These are phyloP conservation scores for Epichloe hybrida DNA, from an alignment of 2,329 filamentous ascomycete species.

Conservation along the genomic window DNA sequence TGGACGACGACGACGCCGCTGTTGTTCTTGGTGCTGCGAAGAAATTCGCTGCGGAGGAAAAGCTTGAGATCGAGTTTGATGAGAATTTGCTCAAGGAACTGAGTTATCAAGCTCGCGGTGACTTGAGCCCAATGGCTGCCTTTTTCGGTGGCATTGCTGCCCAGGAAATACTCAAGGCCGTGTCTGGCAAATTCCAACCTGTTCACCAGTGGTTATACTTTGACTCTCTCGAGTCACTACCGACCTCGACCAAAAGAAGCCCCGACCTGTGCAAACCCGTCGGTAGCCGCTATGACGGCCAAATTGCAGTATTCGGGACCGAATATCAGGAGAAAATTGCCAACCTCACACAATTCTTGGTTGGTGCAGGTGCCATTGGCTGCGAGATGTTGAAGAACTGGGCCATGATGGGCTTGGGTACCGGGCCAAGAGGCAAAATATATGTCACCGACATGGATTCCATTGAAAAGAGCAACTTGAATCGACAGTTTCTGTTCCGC, in stretches of 20 bases:
- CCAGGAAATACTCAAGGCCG: slow-evolving; percentile 90
- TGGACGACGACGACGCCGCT: slow-evolving; percentile 71
- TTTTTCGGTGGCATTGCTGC: slow-evolving; percentile 90
- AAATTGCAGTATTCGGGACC: slow-evolving; percentile 89
- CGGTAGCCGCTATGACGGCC: slow-evolving; percentile 83
- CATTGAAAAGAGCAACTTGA: slow-evolving; percentile 97
- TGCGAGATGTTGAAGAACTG: slow-evolving; percentile 99
- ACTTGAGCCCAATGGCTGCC: slow-evolving; percentile 82
- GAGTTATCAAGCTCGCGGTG: slow-evolving; percentile 85
- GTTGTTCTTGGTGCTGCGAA: slow-evolving; percentile 66
- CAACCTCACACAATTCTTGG: slow-evolving; percentile 84
- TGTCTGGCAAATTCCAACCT: slow-evolving; percentile 96
- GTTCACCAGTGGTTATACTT: slow-evolving; percentile 95
- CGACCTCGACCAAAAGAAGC: slow-evolving; percentile 57
- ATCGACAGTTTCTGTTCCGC: slow-evolving; percentile 92
- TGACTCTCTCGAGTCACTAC: slow-evolving; percentile 91
- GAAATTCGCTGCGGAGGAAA: slow-evolving; percentile 58
- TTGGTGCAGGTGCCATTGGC: slow-evolving; percentile 91
- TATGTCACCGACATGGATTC: slow-evolving; percentile 95
- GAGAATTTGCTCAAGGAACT: slow-evolving; percentile 88
- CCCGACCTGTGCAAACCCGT: slow-evolving; percentile 80
- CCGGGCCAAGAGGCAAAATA: slow-evolving; percentile 78
- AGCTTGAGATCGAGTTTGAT: slow-evolving; percentile 57
- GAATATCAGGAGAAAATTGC: slow-evolving; percentile 90
- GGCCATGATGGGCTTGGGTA: slow-evolving; percentile 94